These are phyloP conservation scores for Coix lacrymajobi DNA, from an alignment of 176 grass and related monocot genomes.

Conservation along the genomic window DNA sequence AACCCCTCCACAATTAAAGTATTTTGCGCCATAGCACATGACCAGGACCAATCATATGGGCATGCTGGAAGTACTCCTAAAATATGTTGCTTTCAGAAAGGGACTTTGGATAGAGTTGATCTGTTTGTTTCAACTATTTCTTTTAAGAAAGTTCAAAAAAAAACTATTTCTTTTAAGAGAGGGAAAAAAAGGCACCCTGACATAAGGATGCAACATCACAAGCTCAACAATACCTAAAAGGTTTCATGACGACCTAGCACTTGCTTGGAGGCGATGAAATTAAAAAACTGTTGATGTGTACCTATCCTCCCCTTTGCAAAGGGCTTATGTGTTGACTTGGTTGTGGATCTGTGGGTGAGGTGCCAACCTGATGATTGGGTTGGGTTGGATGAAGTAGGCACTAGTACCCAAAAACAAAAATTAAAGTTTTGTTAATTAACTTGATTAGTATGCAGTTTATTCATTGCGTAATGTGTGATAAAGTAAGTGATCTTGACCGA, in stretches of 20 bases:
- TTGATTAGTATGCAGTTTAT: background rate
- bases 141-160: background rate
- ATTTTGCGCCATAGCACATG: slow-evolving; percentile 8
- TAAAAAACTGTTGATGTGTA: slow-evolving; percentile 8
- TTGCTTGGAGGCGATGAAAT: slow-evolving; percentile 6
- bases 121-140: background rate
- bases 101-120: background rate
- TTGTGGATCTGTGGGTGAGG: background rate
- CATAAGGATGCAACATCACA: slow-evolving; percentile 12
- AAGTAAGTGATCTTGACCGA: slow-evolving; percentile 20
- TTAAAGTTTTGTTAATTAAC: background rate
- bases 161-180: background rate
- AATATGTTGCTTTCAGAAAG: slow-evolving; percentile 20
- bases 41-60: slow-evolving; percentile 20
- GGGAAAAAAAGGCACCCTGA: background rate
- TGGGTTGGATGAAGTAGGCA: slow-evolving; percentile 1
- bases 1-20: background rate
- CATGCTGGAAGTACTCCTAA: slow-evolving; percentile 12
- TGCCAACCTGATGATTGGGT: background rate
- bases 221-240: slow-evolving; percentile 1
- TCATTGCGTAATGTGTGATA: slow-evolving; percentile 4
- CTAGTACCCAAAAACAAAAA: background rate
- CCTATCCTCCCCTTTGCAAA: slow-evolving; percentile 16
- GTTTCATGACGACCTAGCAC: slow-evolving; percentile 1
- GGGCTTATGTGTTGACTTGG: slow-evolving; percentile 8